These are phyloP conservation scores for Sphaerulina vaccinii DNA, from an alignment of 2,329 filamentous ascomycete genomes.

Conservation along the genomic window DNA sequence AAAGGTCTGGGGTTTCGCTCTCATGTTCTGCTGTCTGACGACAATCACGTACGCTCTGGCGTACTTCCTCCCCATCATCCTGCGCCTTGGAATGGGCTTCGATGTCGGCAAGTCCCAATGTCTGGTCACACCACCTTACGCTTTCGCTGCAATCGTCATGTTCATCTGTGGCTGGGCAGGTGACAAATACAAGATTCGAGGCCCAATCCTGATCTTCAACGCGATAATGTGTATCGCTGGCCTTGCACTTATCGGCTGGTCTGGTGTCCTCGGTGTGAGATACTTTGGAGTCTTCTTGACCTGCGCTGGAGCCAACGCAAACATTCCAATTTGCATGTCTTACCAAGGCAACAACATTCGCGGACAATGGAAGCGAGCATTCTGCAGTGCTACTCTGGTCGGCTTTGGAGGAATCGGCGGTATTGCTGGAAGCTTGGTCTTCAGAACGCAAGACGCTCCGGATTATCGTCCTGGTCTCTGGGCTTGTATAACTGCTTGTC, in stretches of 20 bases:
- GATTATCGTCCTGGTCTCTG: slow-evolving; percentile 28
- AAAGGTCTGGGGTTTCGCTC: slow-evolving; percentile 56
- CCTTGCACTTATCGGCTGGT: slow-evolving; percentile 30
- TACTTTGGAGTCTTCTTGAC: slow-evolving; percentile 75
- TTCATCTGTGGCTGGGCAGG: slow-evolving; percentile 30
- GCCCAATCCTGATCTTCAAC: slow-evolving; percentile 32
- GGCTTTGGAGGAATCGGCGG: slow-evolving; percentile 58
- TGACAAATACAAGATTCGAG: slow-evolving; percentile 33
- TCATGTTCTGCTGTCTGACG: slow-evolving; percentile 62
- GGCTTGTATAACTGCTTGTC: slow-evolving; percentile 27
- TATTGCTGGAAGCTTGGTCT: slow-evolving; percentile 24
- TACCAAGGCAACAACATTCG: slow-evolving; percentile 86
- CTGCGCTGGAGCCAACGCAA: slow-evolving; percentile 74
- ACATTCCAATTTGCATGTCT: slow-evolving; percentile 69
- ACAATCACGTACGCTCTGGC: slow-evolving; percentile 72
- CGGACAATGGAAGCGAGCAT: slow-evolving; percentile 82
- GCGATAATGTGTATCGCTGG: slow-evolving; percentile 31
- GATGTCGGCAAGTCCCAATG: slow-evolving; percentile 30
- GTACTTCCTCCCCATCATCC: slow-evolving; percentile 51
- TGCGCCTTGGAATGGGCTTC: slow-evolving; percentile 35
- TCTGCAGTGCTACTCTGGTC: slow-evolving; percentile 72
- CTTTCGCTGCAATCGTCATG: slow-evolving; percentile 36
- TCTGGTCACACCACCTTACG: slow-evolving; percentile 38
- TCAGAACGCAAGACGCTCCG: slow-evolving; percentile 25
- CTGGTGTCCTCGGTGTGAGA: slow-evolving; percentile 24